Percentiles rank a stretch among this genome's conserved stretches.
Evolutionary conservation across 805 yeast species (phyloP).

Genomic region (Millerozyma miso): DNA sequence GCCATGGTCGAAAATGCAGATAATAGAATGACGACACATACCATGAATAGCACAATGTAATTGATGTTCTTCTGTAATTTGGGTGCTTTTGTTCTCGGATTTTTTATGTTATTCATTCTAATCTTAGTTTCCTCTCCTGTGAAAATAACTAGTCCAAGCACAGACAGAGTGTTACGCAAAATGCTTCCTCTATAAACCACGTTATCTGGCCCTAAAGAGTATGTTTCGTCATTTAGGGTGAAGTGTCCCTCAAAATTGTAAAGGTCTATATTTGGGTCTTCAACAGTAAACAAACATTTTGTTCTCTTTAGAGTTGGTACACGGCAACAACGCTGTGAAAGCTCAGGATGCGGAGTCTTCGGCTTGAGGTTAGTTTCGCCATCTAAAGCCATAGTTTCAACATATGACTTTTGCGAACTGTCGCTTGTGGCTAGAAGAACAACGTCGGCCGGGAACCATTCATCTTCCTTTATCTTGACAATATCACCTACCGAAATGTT

Average conservation of each 20-base stretch:
- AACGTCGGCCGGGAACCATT: constrained; percentile 93
- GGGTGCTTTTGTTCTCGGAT: constrained; percentile 91
- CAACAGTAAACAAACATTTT: constrained; percentile 58
- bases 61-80: constrained; percentile 82
- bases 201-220: constrained; percentile 74
- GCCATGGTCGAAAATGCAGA: constrained; percentile 83
- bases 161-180: constrained; percentile 73
- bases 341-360: constrained; percentile 59
- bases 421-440: constrained; percentile 64
- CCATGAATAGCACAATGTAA: constrained; percentile 83
- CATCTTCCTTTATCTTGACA: constrained; percentile 67
- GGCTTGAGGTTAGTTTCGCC: constrained; percentile 94
- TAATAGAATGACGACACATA: constrained; percentile 65
- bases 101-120: constrained; percentile 88
- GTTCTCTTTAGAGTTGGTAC: constrained; percentile 49
- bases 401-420: constrained; percentile 61
- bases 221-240: constrained; percentile 32
- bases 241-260: constrained; percentile 87
- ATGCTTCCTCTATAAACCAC: constrained; percentile 89
- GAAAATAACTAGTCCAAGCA: constrained; percentile 79
- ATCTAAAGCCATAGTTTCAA: constrained; percentile 96
- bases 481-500: constrained; percentile 85
- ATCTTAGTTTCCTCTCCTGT: constrained; percentile 96
- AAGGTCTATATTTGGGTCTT: constrained; percentile 88
- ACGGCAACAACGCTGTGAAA: constrained; percentile 48